phyloP scores from a whole-genome alignment of 1,284 basidiomycete species.

The Ganoderma lingzhi region DNA sequence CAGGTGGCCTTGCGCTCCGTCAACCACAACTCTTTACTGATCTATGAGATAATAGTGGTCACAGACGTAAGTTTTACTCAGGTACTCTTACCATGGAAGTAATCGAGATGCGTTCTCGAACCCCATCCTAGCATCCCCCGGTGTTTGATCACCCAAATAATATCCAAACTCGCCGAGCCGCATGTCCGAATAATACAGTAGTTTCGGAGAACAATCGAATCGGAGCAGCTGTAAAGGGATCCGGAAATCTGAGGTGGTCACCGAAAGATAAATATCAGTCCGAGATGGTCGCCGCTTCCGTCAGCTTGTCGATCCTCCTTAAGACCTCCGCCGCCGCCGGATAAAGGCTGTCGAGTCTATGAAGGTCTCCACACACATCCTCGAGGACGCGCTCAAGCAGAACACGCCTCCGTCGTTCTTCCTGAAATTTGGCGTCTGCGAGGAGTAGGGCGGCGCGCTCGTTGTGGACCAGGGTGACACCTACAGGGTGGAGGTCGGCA shows the following conservation, averaged over 20 bases:
- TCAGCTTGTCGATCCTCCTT: not conserved
- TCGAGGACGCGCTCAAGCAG: conserved; percentile 13
- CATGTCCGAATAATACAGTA: too few species aligned
- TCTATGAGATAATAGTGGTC: not conserved
- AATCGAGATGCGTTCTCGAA: not conserved
- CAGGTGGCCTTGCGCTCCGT: not conserved
- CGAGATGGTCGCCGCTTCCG: not conserved
- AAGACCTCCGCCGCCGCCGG: conserved; percentile 3
- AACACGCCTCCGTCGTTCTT: conserved; percentile 10
- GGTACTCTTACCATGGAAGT: not conserved
- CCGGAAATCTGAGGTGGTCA: not conserved
- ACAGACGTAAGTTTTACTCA: not conserved
- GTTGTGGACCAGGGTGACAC: not conserved
- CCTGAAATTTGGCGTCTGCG: conserved; percentile 1
- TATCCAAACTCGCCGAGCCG: not conserved
- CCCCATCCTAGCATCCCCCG: not conserved
- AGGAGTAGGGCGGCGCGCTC: conserved; percentile 6
- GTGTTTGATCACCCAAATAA: not conserved
- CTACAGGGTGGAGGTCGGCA: not conserved
- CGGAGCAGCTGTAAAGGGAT: not conserved
- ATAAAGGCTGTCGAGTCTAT: not conserved
- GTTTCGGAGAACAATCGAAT: not conserved
- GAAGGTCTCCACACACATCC: conserved; percentile 12
- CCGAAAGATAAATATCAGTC: not conserved
- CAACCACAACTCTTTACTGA: not conserved